A percentile compares a stretch with the other conserved stretches of the same genome.
These are phyloP conservation scores for Salix koriyanagi DNA, from an alignment of 345 rosid genomes.

Conservation along the genomic window DNA sequence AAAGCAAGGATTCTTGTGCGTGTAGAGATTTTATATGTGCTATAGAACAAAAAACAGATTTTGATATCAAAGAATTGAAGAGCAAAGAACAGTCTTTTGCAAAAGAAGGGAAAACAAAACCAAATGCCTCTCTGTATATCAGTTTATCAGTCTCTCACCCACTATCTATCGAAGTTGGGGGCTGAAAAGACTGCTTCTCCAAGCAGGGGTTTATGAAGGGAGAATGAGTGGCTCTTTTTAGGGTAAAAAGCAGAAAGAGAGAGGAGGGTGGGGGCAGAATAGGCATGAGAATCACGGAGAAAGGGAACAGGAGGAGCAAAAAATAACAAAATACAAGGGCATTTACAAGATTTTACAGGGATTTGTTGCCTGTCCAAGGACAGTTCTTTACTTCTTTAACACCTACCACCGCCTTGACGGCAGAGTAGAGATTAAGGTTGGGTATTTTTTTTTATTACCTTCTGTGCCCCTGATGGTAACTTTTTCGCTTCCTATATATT, in stretches of 20 bases:
- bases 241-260: conserved; percentile 27
- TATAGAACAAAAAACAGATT: background rate
- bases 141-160: conserved; percentile 10
- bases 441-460: background rate
- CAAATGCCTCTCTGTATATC: background rate
- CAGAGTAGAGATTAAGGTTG: background rate
- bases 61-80: conserved; percentile 30
- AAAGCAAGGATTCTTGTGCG: conserved; percentile 4
- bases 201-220: conserved; percentile 42
- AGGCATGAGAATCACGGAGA: conserved; percentile 1
- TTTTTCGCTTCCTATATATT: background rate
- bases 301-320: background rate
- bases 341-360: conserved; percentile 15
- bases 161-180: conserved; percentile 7
- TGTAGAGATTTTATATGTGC: background rate
- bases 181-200: conserved; percentile 32
- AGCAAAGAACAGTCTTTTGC: conserved; percentile 17
- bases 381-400: background rate
- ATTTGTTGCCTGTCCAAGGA: background rate
- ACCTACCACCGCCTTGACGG: background rate
- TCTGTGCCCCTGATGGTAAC: background rate
- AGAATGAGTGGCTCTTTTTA: conserved; percentile 35
- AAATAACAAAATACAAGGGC: conserved; percentile 6
- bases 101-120: conserved; percentile 14
- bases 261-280: conserved; percentile 3